Conservation (phyloP, 257 asterid species). For the Solanum arcanum region DNA sequence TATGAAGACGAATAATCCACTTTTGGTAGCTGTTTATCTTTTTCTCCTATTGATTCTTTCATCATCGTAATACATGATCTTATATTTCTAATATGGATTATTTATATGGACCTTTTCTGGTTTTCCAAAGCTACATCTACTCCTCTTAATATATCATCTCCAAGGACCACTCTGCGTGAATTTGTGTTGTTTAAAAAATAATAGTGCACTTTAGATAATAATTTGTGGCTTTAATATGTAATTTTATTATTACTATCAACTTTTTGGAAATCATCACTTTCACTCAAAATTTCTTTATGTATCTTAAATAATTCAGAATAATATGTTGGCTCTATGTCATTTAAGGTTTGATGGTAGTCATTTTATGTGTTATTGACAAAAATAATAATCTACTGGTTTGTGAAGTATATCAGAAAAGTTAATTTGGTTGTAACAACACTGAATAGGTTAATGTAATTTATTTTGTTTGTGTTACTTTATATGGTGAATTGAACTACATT, state of each 20-base stretch:
- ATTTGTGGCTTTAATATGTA: not conserved
- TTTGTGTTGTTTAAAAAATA: not conserved
- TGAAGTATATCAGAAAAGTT: not conserved
- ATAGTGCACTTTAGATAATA: not conserved
- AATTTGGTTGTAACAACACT: not conserved
- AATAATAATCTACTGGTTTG: not conserved
- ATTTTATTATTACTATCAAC: not conserved
- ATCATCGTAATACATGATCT: not conserved
- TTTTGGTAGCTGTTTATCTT: slow-evolving; percentile 32
- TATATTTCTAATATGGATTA: not conserved
- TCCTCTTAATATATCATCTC: not conserved
- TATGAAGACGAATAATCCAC: slow-evolving; percentile 74
- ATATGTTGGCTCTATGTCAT: not conserved
- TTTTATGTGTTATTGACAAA: not conserved
- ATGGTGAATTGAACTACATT: not conserved
- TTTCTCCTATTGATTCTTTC: not conserved
- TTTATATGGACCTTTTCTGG: not conserved
- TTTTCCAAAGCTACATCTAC: not conserved
- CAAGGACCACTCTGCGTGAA: not conserved
- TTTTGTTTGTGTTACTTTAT: not conserved
- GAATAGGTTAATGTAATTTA: not conserved
- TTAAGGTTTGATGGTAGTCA: not conserved
- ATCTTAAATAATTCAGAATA: not conserved
- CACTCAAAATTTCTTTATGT: not conserved
- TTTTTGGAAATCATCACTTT: not conserved